Evolutionary conservation across 495 filamentous ascomycete genomes (phyloP).

Genomic region (Xylaria scruposa): DNA sequence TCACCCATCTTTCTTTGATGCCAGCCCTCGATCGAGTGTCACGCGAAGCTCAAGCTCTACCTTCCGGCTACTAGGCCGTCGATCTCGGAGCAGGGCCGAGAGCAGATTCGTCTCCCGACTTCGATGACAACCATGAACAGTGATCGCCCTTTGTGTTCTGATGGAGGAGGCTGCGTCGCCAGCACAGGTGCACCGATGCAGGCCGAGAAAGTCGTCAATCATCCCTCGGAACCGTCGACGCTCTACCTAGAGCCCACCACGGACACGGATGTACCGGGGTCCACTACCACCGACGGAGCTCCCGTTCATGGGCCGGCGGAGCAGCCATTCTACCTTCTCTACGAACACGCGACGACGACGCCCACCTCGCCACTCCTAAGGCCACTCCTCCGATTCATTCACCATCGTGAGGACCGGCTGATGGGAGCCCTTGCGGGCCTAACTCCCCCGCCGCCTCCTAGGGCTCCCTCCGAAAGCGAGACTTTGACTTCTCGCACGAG

Average conservation of each 20-base stretch:
- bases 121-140: background rate
- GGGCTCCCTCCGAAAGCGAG: background rate
- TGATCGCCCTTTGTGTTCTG: background rate
- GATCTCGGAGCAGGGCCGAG: background rate
- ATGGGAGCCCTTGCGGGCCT: background rate
- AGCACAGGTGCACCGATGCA: background rate
- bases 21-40: background rate
- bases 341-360: background rate
- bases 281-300: background rate
- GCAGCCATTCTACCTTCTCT: background rate
- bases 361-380: background rate
- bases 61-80: constrained; percentile 5
- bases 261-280: background rate
- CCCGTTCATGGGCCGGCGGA: background rate
- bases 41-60: background rate
- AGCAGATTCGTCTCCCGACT: background rate
- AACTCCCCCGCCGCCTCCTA: background rate
- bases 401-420: constrained; percentile 8
- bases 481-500: background rate
- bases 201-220: background rate
- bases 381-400: background rate
- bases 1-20: background rate
- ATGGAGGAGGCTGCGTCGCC: background rate
- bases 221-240: background rate
- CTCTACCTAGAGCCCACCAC: background rate